These are phyloP conservation scores for Lignosus rhinocerotis DNA, from an alignment of 1,284 basidiomycete genomes.

Conservation along the genomic window DNA sequence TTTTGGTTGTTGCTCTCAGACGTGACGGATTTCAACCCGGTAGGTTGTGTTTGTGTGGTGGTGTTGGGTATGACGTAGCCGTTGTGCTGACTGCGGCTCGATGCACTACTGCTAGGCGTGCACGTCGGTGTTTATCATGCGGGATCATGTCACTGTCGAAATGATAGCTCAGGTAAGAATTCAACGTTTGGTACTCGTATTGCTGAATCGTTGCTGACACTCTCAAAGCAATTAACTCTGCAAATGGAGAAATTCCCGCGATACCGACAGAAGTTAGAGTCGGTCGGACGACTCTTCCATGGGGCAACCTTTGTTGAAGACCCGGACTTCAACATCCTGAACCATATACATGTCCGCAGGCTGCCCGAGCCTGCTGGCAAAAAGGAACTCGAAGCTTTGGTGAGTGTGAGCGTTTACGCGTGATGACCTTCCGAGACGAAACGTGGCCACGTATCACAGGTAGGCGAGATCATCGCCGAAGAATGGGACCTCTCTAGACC, in stretches of 20 bases:
- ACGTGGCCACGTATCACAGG: conserved; percentile 11
- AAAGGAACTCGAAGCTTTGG: conserved; percentile 29
- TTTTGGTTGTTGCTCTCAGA: conserved; percentile 32
- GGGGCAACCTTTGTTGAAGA: conserved; percentile 32
- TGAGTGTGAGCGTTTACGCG: conserved; percentile 1
- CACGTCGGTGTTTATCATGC: conserved; percentile 26
- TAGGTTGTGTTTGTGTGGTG: conserved; percentile 3
- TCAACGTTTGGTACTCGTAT: background rate
- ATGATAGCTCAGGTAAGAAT: conserved; percentile 18
- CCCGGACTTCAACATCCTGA: conserved; percentile 28
- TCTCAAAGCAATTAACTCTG: conserved; percentile 9
- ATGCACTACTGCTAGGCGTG: conserved; percentile 21
- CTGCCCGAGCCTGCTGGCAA: conserved; percentile 32
- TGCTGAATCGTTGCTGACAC: background rate
- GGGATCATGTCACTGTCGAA: conserved; percentile 24
- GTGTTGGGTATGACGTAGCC: background rate
- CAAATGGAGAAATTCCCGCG: conserved; percentile 28
- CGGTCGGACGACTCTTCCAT: conserved; percentile 27
- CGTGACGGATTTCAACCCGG: conserved; percentile 33
- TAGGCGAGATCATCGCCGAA: conserved; percentile 33
- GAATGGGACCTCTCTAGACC: conserved; percentile 33
- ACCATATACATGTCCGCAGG: conserved; percentile 23
- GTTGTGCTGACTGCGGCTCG: background rate
- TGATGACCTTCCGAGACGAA: background rate
- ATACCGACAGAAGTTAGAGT: conserved; percentile 29